Base-by-base conservation (phyloP, 192 early-diverging fungal species). In the Phlyctochytrium planicorne region DNA sequence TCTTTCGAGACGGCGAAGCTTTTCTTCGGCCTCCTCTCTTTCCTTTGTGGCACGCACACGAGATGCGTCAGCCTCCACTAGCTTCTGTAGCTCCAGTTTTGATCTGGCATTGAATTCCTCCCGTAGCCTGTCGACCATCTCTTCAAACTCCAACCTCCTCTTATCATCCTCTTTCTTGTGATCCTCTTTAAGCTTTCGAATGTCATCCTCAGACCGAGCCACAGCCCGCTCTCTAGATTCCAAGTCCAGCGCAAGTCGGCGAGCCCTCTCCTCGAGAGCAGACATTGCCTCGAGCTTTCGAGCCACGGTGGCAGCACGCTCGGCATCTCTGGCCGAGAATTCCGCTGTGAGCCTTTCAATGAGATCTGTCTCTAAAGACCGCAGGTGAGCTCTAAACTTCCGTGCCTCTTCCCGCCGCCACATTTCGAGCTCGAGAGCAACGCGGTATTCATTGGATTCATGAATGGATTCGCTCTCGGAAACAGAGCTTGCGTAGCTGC, bases 401-500 rank as follows among this genome's bases (percentile, higher is more conserved):
- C 53, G 35, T 62, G 78, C 73, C 40, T 84, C 71, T n/a, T 70
- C 67, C 27, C 68, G 60, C 24, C 73, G 65, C 82, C 82, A 84
- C 10, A 84, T 35, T 40, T 79, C 82, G 24, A 78, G 62, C 47
- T 84, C 79, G 23, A 84, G 73, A 4, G 82, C 82, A 20, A 70
- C 77, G 30, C 71, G 69, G 72, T 84, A 84, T 63, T 84, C 78
- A 10, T 34, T 59, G 27, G 76, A 77, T 2, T 60, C 67, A 66
- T 81, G 74, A 24, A 84, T 57, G 30, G n/a, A n/a, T n/a, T n/a
- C n/a, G n/a, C n/a, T n/a, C n/a, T n/a, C n/a, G n/a, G 74, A 68
- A 4, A 23, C 20, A 24, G 34, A 0, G 14, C 14, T 34, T 57
- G 52, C 16, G 1, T 40, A 62, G 6, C 35, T 32, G 6, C 29